Base-by-base conservation (phyloP, 2,329 filamentous ascomycete species). In the Aspergillus viridinutans region DNA sequence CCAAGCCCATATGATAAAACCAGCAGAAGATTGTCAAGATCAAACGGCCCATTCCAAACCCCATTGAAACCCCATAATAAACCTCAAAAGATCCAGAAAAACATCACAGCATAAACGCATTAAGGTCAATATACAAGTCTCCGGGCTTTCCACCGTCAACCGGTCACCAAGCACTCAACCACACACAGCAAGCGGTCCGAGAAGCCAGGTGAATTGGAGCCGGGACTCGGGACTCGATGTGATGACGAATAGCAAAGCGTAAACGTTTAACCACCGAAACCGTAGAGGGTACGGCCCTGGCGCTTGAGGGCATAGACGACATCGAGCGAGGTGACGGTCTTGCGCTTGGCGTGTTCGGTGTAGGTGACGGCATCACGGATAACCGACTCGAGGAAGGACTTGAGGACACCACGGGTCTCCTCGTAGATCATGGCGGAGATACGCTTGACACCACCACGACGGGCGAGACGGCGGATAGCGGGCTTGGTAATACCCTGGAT, bases 391-490 rank as follows among this genome's bases (percentile, higher is more conserved):
- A 91, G 86, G 86, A 91, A 91, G 75, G 87, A 86, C 84, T 91
- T 91, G 70, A 91, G 83, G 66, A 91, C 88, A 83, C 87, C 87
- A 71, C 88, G 88, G 68, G 88, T 91, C 81, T 91, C 87, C 74
- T 90, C 88, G 81, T 90, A 90, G 80, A 90, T 91, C 88, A 90
- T 96, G 77, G 92, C 92, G 72, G 92, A 96, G 74, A 97, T 97
- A 96, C 92, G 92, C 90, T 97, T 97, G 85, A 97, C 92, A 92
- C 92, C 92, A 78, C 93, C 92, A 95, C 92, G 92, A 82, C 92
- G 92, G 64, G 92, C 92, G 76, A 97, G 92, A 95, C 93, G 92
- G 72, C 92, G 90, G 81, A 97, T 97, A 70, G 92, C 92, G 71
- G 92, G 93, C 89, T 97, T 97, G 76, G 92, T 97, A 77, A 97